Base-by-base conservation (phyloP, 495 filamentous ascomycete genomes). In the Aspergillus kassunensis region DNA sequence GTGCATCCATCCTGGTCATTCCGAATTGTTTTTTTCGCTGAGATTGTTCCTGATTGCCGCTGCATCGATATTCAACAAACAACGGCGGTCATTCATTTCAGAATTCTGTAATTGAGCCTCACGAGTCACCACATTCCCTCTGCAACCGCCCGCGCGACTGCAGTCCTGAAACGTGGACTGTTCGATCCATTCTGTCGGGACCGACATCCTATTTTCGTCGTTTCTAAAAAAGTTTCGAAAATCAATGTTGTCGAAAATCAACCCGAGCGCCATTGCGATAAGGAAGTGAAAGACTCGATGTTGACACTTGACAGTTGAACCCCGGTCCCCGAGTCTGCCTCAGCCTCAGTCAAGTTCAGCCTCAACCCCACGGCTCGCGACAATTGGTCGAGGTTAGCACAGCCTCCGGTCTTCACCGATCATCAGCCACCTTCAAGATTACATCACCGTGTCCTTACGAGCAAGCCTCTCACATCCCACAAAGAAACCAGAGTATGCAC, bases 341-440 rank as follows among this genome's bases (percentile, higher is more conserved):
- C 27, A 29, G 31, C 18, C 35, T 40, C 36, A 27, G 13, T 19
- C 19, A 30, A 6, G 3, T 39, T 47, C 44, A 47, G 44, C 44
- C 44, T 47, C 44, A 47, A 35, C 15, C 44, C 16, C 3, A 21
- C 24, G 24, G 21, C 44, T 47, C 35, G 24, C 44, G 21, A 20
- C 0, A 24, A 25, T 8, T 23, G 35, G 34, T 6, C 20, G 40
- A 40, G 34, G 35, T 24, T 35, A 16, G 34, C 37, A 34, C 48
- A 42, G 48, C 48, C 37, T 33, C 44, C 19, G 6, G 19, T 36
- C 16, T 33, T n/a, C n/a, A 6, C 19, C 15, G 4, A 10, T 34
- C 18, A 23, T 37, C 36, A 51, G 48, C 48, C 48, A 51, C 48
- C 33, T 18, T 42, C 27, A 0, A 13, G 20, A 36, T 48, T 23